A percentile compares a stretch with the other conserved stretches of the same genome.
Evolutionary conservation across 306 rosid genomes (phyloP).

Genomic region (Amphicarpaea edgeworthii): DNA sequence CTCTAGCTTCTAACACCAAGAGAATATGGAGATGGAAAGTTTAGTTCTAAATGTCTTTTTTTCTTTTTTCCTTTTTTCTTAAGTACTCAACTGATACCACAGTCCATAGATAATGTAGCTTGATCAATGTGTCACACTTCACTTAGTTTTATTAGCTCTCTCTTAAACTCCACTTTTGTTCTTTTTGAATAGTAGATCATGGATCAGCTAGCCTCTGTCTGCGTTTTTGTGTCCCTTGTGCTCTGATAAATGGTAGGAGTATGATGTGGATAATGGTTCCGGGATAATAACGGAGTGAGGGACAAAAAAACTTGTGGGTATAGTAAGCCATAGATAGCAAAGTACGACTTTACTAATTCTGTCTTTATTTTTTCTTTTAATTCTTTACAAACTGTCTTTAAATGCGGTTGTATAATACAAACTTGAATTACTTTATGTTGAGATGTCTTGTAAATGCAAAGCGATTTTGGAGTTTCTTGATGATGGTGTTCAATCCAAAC

Average conservation of each 20-base stretch:
- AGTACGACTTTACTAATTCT: conserved; percentile 33
- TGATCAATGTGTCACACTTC: conserved; percentile 26
- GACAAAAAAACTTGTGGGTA: conserved; percentile 25
- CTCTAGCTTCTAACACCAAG: conserved; percentile 34
- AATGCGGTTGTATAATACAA: conserved; percentile 52
- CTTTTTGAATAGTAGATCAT: not conserved
- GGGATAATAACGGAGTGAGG: conserved; percentile 71
- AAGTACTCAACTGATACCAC: conserved; percentile 20
- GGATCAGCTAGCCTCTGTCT: not conserved
- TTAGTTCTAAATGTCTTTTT: conserved; percentile 23
- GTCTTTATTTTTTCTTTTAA: conserved; percentile 3
- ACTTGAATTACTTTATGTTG: conserved; percentile 40
- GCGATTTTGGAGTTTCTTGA: conserved; percentile 29
- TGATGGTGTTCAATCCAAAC: conserved; percentile 15
- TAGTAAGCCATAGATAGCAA: conserved; percentile 41
- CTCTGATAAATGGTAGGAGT: not conserved
- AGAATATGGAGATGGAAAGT: conserved; percentile 42
- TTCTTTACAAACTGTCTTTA: conserved; percentile 29
- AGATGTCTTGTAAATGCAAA: conserved; percentile 43
- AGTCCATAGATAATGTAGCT: not conserved
- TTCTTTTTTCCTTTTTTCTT: not conserved
- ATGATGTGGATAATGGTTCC: conserved; percentile 71
- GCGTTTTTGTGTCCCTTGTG: not conserved
- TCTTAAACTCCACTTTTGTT: conserved; percentile 1
- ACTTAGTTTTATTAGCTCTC: not conserved